These are phyloP conservation scores for Porphyrellus sp. DNA, from an alignment of 1,284 basidiomycete species.

Conservation along the genomic window DNA sequence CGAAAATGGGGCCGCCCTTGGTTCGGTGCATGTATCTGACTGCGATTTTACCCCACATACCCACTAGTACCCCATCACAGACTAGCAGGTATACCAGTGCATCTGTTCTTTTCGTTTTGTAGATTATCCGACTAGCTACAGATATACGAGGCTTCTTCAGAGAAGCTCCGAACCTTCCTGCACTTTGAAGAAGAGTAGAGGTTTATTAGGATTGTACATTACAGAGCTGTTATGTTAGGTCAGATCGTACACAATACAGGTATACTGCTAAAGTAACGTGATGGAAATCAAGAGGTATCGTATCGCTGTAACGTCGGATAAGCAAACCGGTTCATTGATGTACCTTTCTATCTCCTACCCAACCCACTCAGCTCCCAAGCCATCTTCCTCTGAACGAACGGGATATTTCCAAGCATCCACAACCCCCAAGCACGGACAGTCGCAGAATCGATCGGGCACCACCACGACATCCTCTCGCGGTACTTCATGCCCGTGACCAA, in stretches of 20 bases:
- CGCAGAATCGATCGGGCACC: conserved; percentile 18
- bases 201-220: not conserved
- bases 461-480: conserved; percentile 13
- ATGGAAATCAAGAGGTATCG: too few relatives aligned
- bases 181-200: not conserved
- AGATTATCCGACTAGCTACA: conserved; percentile 9
- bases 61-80: conserved; percentile 9
- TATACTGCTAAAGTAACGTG: not conserved
- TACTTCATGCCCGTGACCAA: conserved; percentile 16
- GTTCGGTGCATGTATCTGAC: not conserved
- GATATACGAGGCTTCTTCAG: not conserved
- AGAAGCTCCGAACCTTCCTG: not conserved
- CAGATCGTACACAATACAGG: not conserved
- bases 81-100: conserved; percentile 20
- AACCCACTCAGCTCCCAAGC: conserved; percentile 25
- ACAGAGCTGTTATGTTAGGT: not conserved
- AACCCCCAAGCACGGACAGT: conserved; percentile 16
- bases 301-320: not conserved
- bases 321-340: too few relatives aligned
- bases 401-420: conserved; percentile 16
- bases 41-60: conserved; percentile 9
- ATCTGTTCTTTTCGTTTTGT: conserved; percentile 27
- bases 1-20: not conserved
- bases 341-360: conserved; percentile 10
- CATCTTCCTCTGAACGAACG: conserved; percentile 17